phyloP scores from a whole-genome alignment of 345 rosid genomes.

The Angophora floribunda region DNA sequence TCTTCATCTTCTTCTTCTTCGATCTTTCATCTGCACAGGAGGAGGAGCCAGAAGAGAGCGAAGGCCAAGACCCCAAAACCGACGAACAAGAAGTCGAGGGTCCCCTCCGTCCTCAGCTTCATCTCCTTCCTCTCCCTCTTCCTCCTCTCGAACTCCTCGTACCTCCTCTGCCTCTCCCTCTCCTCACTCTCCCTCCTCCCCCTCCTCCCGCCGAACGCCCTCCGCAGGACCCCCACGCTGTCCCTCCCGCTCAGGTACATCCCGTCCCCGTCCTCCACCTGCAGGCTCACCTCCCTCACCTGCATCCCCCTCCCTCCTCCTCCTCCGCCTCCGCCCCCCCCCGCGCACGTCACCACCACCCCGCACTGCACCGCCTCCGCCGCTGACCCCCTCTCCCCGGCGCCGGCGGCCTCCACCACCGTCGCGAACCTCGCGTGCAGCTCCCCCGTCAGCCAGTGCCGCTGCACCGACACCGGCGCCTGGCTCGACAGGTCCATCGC shows the following conservation, averaged over 20 bases:
- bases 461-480: background rate
- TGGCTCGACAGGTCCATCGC: constrained; percentile 2
- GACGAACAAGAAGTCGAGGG: constrained; percentile 40
- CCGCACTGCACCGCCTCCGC: constrained; percentile 32
- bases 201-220: constrained; percentile 38
- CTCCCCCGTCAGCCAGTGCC: constrained; percentile 5
- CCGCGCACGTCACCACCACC: constrained; percentile 52
- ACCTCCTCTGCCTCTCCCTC: background rate
- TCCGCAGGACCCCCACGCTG: constrained; percentile 37
- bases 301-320: constrained; percentile 35
- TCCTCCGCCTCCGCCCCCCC: background rate
- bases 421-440: background rate
- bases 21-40: background rate
- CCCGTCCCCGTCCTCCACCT: constrained; percentile 69
- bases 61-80: constrained; percentile 21
- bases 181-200: constrained; percentile 16
- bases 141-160: constrained; percentile 29
- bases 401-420: background rate
- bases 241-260: constrained; percentile 50
- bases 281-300: constrained; percentile 62
- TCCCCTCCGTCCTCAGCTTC: constrained; percentile 32
- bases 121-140: constrained; percentile 43
- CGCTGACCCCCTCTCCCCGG: constrained; percentile 6
- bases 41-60: background rate
- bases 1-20: background rate